phyloP scores from a whole-genome alignment of 768 basidiomycete species.

The Pleurotus tuber-regium region DNA sequence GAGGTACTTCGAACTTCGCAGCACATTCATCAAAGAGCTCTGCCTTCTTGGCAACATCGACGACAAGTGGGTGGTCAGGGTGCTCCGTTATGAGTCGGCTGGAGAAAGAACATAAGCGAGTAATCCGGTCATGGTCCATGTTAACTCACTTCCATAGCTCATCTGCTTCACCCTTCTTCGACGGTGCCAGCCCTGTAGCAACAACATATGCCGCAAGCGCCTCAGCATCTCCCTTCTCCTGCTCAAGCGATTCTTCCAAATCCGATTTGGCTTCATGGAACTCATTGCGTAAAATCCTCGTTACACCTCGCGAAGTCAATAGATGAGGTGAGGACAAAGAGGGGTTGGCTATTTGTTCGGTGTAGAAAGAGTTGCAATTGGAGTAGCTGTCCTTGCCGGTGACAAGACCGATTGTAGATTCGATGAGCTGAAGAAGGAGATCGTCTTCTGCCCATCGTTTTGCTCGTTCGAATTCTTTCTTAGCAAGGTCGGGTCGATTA shows the following conservation, averaged over 20 bases:
- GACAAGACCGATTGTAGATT: conserved; percentile 75
- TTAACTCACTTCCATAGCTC: conserved; percentile 66
- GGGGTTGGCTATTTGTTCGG: conserved; percentile 81
- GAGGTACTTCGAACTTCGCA: conserved; percentile 60
- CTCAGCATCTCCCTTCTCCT: conserved; percentile 59
- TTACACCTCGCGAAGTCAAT: conserved; percentile 76
- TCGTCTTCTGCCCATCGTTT: conserved; percentile 89
- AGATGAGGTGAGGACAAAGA: conserved; percentile 72
- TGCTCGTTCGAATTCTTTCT: conserved; percentile 79
- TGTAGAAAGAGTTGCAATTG: conserved; percentile 63
- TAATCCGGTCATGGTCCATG: neutral
- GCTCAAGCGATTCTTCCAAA: conserved; percentile 69
- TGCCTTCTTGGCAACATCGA: conserved; percentile 59
- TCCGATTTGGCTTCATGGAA: conserved; percentile 76
- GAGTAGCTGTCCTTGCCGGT: conserved; percentile 71
- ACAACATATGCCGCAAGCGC: conserved; percentile 67
- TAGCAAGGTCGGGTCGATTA: conserved; percentile 82
- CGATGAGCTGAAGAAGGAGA: conserved; percentile 84
- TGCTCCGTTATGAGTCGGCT: conserved; percentile 47
- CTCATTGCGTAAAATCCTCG: conserved; percentile 75
- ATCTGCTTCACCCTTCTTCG: conserved; percentile 62
- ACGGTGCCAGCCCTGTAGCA: conserved; percentile 54
- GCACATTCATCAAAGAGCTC: conserved; percentile 61
- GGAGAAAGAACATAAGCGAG: conserved; percentile 4
- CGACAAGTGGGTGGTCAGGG: conserved; percentile 67